Conservation (phyloP, 2,329 filamentous ascomycete genomes). For the Nannizziopsis barbatae region DNA sequence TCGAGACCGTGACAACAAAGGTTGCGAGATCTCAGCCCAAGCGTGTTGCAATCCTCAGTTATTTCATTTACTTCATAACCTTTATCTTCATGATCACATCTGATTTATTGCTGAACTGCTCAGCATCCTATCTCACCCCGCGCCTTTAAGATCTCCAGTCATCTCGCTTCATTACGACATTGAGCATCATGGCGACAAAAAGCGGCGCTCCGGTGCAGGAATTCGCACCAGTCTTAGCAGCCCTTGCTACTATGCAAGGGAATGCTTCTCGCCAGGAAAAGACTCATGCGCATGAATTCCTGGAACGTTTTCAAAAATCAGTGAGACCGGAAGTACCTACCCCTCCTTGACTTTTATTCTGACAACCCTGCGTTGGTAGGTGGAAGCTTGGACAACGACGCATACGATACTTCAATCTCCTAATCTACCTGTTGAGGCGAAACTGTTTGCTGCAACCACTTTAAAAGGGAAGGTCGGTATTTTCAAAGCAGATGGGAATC, state of each 20-base stretch:
- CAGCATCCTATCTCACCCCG: conserved; percentile 7
- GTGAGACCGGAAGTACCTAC: conserved; percentile 42
- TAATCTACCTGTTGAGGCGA: conserved; percentile 67
- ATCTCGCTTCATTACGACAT: background rate
- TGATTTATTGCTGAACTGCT: conserved; percentile 6
- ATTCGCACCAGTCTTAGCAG: conserved; percentile 76
- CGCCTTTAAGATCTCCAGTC: conserved; percentile 5
- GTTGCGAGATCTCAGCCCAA: too few species aligned
- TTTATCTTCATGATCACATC: conserved; percentile 8
- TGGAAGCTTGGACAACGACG: conserved; percentile 82
- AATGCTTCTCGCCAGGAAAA: conserved; percentile 72
- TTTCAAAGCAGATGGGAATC: conserved; percentile 3
- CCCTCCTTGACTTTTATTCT: conserved; percentile 6
- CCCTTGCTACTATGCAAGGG: conserved; percentile 81
- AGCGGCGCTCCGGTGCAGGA: conserved; percentile 50
- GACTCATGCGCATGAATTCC: conserved; percentile 77
- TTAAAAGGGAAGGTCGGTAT: conserved; percentile 87
- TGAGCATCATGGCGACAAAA: conserved; percentile 54
- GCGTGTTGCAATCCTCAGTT: too few species aligned
- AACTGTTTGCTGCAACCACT: conserved; percentile 91
- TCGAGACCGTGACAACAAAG: conserved; percentile 1
- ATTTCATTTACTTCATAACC: background rate
- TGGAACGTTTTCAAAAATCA: conserved; percentile 96
- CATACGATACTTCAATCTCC: conserved; percentile 72
- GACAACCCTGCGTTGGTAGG: conserved; percentile 38